Base-by-base conservation (phyloP, 495 filamentous ascomycete species). In the Xylaria bambusicola region DNA sequence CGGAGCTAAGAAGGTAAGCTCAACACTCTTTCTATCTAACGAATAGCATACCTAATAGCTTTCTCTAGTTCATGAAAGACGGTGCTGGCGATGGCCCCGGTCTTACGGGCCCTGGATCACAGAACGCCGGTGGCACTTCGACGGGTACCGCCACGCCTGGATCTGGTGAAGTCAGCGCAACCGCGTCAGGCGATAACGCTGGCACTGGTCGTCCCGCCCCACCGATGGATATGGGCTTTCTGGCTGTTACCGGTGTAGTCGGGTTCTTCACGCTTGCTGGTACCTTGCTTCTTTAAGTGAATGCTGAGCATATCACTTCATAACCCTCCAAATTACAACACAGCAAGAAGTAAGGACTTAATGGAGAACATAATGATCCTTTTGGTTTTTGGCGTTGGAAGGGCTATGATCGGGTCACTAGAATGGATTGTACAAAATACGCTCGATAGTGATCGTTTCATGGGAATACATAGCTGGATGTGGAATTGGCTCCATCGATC, bases 31-130 rank as follows among this genome's bases (percentile, higher is more conserved):
- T 36, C 31, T 33, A 45, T n/a, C 12, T 53, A 5, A 8, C 31
- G 18, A 8, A 45, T 33, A 2, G 27, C 21, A 60, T 46, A 18
- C 6, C 66, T 72, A 67, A 67, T 44, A n/a, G n/a, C 10, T 1
- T 10, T 12, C n/a, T 47, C 70, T 75, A 87, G 76, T 90, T 82
- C 75, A 85, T 95, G 81, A 84, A 72, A 45, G 69, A 83, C 5
- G 90, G 91, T 66, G 91, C 91, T 51, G 91, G 92, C 48, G 76
- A 73, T 21, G 89, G 87, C 2, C 80, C 80, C 0, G 92, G 92
- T 58, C 87, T 96, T 46, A 72, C 70, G 6, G 92, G 92, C 10
- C 58, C 74, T 31, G 91, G 92, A 36, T 90, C 86, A 54, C 89
- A 92, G 77, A 82, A 86, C 55, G 80, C 86, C 2, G 88, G 84